Percentiles rank a stretch among this genome's conserved stretches.
Conservation (phyloP, 352 stramenopile species). For the Globisporangium iwayamae region DNA sequence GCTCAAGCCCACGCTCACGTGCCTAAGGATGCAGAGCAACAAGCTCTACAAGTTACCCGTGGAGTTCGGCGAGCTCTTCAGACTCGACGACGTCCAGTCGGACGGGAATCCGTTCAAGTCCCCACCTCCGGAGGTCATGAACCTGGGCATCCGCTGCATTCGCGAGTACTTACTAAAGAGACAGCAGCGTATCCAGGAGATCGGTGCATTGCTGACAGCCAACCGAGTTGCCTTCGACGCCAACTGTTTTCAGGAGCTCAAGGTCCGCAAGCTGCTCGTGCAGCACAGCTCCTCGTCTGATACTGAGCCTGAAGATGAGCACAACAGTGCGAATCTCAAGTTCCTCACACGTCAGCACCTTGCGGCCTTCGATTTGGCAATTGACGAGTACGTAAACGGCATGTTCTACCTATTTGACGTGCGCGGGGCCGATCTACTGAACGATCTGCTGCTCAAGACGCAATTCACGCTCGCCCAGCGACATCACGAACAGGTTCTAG, state of each 20-base stretch:
- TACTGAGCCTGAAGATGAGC: too few relatives aligned
- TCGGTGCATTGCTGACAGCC: slow-evolving; percentile 35
- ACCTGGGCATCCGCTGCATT: slow-evolving; percentile 43
- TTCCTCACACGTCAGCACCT: slow-evolving; percentile 57
- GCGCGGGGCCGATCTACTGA: slow-evolving; percentile 58
- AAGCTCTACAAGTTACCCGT: slow-evolving; percentile 55
- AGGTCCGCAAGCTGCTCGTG: slow-evolving; percentile 29
- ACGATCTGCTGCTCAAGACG: slow-evolving; percentile 40
- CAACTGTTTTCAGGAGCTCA: slow-evolving; percentile 39
- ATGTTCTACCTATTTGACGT: slow-evolving; percentile 52
- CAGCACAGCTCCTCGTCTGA: background rate
- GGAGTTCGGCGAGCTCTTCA: slow-evolving; percentile 44
- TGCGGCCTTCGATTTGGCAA: slow-evolving; percentile 36
- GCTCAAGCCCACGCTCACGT: slow-evolving; percentile 38
- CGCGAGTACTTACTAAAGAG: slow-evolving; percentile 58
- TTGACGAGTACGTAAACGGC: slow-evolving; percentile 70
- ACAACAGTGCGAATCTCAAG: background rate
- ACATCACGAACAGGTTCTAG: slow-evolving; percentile 46
- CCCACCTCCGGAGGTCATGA: slow-evolving; percentile 61
- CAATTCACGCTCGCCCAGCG: slow-evolving; percentile 53
- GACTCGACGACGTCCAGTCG: slow-evolving; percentile 44
- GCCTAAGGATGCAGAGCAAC: slow-evolving; percentile 69
- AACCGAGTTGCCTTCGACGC: slow-evolving; percentile 33
- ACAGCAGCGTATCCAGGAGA: slow-evolving; percentile 48
- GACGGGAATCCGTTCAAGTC: slow-evolving; percentile 77